Base-by-base conservation (phyloP, 2,329 filamentous ascomycete species). In the Hypoxylon sp. region DNA sequence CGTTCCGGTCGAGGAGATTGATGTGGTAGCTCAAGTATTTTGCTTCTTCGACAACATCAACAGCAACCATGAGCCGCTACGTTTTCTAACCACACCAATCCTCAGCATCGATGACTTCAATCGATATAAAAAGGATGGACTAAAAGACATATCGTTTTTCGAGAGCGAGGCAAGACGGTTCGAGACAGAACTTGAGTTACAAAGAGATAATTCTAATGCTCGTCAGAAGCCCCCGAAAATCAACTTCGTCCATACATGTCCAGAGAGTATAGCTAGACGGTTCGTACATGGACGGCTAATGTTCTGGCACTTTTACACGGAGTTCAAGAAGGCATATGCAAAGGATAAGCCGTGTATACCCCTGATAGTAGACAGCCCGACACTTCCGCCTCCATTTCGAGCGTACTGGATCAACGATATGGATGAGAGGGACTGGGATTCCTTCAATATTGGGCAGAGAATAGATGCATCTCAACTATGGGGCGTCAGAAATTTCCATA, bases 231-330 rank as follows among this genome's bases (percentile, higher is more conserved):
- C 48, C 2, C 58, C 58, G 2, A 39, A 15, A 8, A 21, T 62
- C 13, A 62, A 19, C 8, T 21, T 42, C 10, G 52, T 62, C 5
- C 31, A 62, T 19, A 32, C 19, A 29, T 56, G 42, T 24, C 24
- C 51, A 32, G 59, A 50, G 29, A 31, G 44, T 5, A 44, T 27
- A n/a, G 44, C 52, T 42, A n/a, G 32, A 32, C 51, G 51, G 6
- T 44, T 62, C 17, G 47, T 52, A 15, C 17, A 47, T 19, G 54
- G 46, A 24, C 53, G 61, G 17, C 46, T 37, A 19, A 13, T 11
- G 21, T 57, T 58, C 29, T 64, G 54, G 61, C 37, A 48, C 19
- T 29, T 39, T 47, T 64, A 58, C 47, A 31, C 27, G 24, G 61
- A 58, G 6, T 17, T 64, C 35, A 57, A 29, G 53, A 64, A 52